Base-by-base conservation (phyloP, 75 land plant species). In the Selaginella tamariscina region DNA sequence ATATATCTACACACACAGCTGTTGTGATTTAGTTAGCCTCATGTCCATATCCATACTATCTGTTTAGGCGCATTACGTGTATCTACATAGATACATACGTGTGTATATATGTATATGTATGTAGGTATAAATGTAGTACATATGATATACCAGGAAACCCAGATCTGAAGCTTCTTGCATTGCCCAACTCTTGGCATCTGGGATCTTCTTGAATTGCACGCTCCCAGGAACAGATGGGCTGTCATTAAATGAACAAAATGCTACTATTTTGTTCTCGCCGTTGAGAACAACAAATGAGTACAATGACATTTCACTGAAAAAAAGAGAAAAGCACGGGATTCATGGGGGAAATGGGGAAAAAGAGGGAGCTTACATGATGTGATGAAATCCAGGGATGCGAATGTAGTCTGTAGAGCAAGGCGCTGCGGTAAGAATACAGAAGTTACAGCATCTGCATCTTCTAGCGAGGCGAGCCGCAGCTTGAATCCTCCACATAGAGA, bases 211-310 rank as follows among this genome's bases (percentile, higher is more conserved):
- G 23, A 32, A 28, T 27, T 15, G 31, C 20, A 70, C 66, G 11
- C 23, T 56, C n/a, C 68, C 56, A 0, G 75, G 75, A 27, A 73
- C 56, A 2, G 54, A 67, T 18, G 75, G 75, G 2, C 22, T 21
- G 56, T 73, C 75, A 32, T 68, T 55, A 49, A 73, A 57, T 20
- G 75, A 56, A 24, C 59, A 68, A 30, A 73, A 73, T 0, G 75
- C 75, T 22, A 73, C 27, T 26, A 73, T 15, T 31, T 73, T 56
- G 26, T 59, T 30, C 1, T 67, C 71, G 23, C 28, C 23, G 24
- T 55, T 26, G 8, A 67, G 13, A 1, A 68, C 75, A 13, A 73
- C 65, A 56, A 73, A 26, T 8, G 70, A 59, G 28, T 56, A 73
- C 1, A 73, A 54, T 1, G 71, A 73, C 26, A 33, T 13, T 24